These are phyloP conservation scores for Xylaria nigripes DNA, from an alignment of 495 filamentous ascomycete genomes.

Conservation along the genomic window DNA sequence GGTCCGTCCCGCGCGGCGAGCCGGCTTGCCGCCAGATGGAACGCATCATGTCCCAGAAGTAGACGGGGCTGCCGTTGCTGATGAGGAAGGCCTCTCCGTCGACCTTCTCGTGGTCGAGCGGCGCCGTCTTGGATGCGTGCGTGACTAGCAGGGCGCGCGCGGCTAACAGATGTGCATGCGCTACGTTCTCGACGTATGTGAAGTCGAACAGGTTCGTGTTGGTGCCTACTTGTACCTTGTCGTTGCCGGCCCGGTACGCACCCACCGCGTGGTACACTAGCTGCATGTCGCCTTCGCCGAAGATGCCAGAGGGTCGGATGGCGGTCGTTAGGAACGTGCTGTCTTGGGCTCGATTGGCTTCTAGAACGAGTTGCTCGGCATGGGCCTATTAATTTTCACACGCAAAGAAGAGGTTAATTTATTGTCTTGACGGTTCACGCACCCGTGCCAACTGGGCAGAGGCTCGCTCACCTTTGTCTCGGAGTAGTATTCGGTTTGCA, in stretches of 20 bases:
- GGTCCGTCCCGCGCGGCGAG: constrained; percentile 51
- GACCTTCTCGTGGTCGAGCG: constrained; percentile 67
- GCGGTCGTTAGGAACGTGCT: constrained; percentile 64
- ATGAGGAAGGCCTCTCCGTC: constrained; percentile 95
- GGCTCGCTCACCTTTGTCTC: constrained; percentile 73
- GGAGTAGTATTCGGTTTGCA: constrained; percentile 84
- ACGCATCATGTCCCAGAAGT: constrained; percentile 92
- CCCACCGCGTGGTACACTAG: constrained; percentile 54
- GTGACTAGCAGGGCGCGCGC: constrained; percentile 62
- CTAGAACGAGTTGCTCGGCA: constrained; percentile 76
- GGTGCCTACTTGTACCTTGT: constrained; percentile 73
- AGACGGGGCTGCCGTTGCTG: constrained; percentile 84
- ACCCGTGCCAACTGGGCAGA: neutral
- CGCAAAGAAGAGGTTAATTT: neutral
- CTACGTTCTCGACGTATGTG: constrained; percentile 72
- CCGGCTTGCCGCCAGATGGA: constrained; percentile 69
- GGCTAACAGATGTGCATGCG: constrained; percentile 65
- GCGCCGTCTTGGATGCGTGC: constrained; percentile 44
- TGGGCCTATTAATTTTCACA: constrained; percentile 51
- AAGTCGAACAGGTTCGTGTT: constrained; percentile 88
- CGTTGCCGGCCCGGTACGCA: constrained; percentile 55
- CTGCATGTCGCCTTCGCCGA: constrained; percentile 79
- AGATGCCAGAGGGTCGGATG: constrained; percentile 82
- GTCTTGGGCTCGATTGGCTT: constrained; percentile 65
- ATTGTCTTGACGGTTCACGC: neutral